Base-by-base conservation (phyloP, 306 rosid genomes). In the Styphnolobium japonicum region DNA sequence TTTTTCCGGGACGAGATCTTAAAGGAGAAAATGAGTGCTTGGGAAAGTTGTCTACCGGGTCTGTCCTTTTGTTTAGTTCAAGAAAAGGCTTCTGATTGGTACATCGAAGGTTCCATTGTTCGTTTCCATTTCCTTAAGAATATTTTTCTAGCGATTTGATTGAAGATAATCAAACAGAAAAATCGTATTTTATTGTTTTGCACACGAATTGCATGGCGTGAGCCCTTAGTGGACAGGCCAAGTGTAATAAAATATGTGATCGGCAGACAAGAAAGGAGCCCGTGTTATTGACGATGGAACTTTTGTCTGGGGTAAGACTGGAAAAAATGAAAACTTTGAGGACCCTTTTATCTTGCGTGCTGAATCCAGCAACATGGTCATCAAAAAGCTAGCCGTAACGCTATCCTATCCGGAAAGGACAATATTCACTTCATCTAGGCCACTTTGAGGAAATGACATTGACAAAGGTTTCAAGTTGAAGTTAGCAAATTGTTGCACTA, bases 201-300 rank as follows among this genome's bases (percentile, higher is more conserved):
- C 48, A 78, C 86, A 81, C 87, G 86, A 84, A 75, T 69, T 87
- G 39, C 18, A 62, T 36, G 72, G 53, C 55, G 15, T 85, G 75
- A 79, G 67, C 58, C 36, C 70, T 80, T 77, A 77, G 75, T 86
- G 87, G 88, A 83, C 75, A 16, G 2, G 42, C 15, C 14, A 77
- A 68, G 76, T 45, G 27, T 29, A 72, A 49, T 78, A 90, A 37
- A 60, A 29, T 55, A 81, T 82, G 18, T 85, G 81, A 84, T 78
- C 73, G 78, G 87, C 90, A 82, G 97, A 92, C 93, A 88, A 73
- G 84, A 89, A 82, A 80, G 67, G 58, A 14, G 36, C 1, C 11
- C 36, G 56, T 71, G 85, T 80, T 83, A 73, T 57, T 4, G 79
- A 45, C 23, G 55, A 85, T 79, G 67, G 78, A 86, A 84, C 83